Base-by-base conservation (phyloP, 305 asterid species). In the Stenogyne calaminthoides region DNA sequence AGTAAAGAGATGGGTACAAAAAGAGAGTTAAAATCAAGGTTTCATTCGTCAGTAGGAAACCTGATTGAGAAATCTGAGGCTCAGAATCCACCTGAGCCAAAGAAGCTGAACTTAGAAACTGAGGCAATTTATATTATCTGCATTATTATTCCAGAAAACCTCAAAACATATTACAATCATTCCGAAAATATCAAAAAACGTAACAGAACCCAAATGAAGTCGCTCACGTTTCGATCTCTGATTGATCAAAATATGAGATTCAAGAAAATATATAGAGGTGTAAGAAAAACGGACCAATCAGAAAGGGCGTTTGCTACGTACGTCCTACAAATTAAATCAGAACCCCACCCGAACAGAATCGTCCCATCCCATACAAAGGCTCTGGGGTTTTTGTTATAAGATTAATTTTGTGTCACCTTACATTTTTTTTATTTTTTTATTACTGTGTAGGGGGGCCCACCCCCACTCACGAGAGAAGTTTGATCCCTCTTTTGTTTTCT, bases 381-480 rank as follows among this genome's bases (percentile, higher is more conserved):
- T 18, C 22, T 56, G 22, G 37, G 20, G 46, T 3, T 61, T 7
- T 52, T 61, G 22, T 52, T 62, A 46, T 19, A 39, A 52, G 9
- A n/a, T 15, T 52, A 15, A 46, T 6, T 52, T n/a, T n/a, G 40
- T 19, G 55, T 44, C 51, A 47, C 79, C 79, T n/a, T n/a, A n/a
- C 18, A 57, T 69, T 19, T 65, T 29, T 75, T 56, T 46, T 46
- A 46, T 18, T 18, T 55, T 19, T 18, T 55, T 22, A n/a, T n/a
- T 3, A 72, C 75, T 15, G 32, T 77, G 76, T 71, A 60, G 81
- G 81, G 59, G 86, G 80, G 71, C n/a, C 86, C 87, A 75, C 69
- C 69, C 74, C 69, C 74, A 73, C 80, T 83, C 88, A 85, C 86
- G 84, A 69, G 88, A 57, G 83, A 62, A 75, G 40, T 67, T 71